These are phyloP conservation scores for Pachyrhizus erosus DNA, from an alignment of 306 rosid species.

Conservation along the genomic window DNA sequence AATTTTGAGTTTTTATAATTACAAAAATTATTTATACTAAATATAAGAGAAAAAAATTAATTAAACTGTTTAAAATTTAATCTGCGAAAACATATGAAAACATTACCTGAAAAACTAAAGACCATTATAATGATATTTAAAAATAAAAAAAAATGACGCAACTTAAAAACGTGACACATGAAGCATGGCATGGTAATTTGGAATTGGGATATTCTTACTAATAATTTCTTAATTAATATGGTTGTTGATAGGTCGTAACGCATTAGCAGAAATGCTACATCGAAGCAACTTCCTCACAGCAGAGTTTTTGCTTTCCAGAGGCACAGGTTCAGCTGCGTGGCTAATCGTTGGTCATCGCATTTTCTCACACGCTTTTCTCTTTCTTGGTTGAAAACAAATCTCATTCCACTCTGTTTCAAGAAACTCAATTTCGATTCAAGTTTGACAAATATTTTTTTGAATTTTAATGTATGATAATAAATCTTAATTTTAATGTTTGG, in stretches of 20 bases:
- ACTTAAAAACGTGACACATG: slow-evolving; percentile 35
- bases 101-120: too few species aligned
- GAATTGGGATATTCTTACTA: background rate
- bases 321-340: slow-evolving; percentile 39
- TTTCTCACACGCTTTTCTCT: slow-evolving; percentile 50
- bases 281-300: slow-evolving; percentile 22
- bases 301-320: background rate
- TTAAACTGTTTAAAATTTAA: too few species aligned
- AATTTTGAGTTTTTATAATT: too few species aligned
- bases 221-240: slow-evolving; percentile 20
- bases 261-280: background rate
- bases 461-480: too few species aligned
- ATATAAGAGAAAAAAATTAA: too few species aligned
- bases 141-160: background rate
- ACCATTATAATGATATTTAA: too few species aligned
- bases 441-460: too few species aligned
- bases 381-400: slow-evolving; percentile 7
- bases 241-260: background rate
- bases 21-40: too few species aligned
- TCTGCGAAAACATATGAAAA: too few species aligned
- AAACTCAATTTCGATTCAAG: too few species aligned
- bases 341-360: slow-evolving; percentile 27
- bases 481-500: too few species aligned
- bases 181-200: slow-evolving; percentile 4
- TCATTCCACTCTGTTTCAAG: background rate